Evolutionary conservation across 306 rosid species (phyloP).

Genomic region (Glycine latifolia): DNA sequence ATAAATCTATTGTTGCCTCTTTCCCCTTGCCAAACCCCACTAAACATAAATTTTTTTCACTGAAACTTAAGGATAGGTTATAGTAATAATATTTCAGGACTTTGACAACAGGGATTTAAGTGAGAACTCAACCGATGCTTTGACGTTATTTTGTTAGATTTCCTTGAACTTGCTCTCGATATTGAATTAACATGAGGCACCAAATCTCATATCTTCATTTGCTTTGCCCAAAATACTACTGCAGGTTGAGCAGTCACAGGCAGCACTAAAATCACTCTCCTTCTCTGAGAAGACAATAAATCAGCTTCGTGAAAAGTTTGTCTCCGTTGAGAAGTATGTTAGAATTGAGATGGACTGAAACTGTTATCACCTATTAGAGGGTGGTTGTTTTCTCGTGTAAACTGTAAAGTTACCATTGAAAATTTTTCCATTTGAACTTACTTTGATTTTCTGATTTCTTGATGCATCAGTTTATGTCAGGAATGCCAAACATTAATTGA

Average conservation of each 20-base stretch:
- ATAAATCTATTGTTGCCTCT: neutral
- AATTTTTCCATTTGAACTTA: conserved; percentile 46
- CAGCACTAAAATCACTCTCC: conserved; percentile 84
- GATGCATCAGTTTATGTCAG: conserved; percentile 77
- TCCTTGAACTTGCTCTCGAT: conserved; percentile 23
- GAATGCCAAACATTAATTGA: conserved; percentile 96
- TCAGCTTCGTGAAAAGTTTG: conserved; percentile 84
- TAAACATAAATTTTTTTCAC: neutral
- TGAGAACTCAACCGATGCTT: conserved; percentile 18
- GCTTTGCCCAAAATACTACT: conserved; percentile 45
- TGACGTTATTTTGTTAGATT: conserved; percentile 28
- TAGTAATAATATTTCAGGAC: conserved; percentile 21
- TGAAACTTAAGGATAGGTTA: conserved; percentile 22
- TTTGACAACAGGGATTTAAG: conserved; percentile 15
- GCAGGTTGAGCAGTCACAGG: conserved; percentile 95
- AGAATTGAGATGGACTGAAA: conserved; percentile 37
- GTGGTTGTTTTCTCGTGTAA: conserved; percentile 33
- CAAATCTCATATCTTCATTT: conserved; percentile 36
- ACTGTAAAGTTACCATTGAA: conserved; percentile 3
- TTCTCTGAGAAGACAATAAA: conserved; percentile 72
- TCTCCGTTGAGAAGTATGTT: conserved; percentile 91
- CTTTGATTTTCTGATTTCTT: conserved; percentile 43
- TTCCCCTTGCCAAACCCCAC: conserved; percentile 19
- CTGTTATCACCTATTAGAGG: conserved; percentile 33
- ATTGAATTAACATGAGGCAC: conserved; percentile 36